Evolutionary conservation across 2,329 filamentous ascomycete species (phyloP).

Genomic region (Calonectria hongkongensis): DNA sequence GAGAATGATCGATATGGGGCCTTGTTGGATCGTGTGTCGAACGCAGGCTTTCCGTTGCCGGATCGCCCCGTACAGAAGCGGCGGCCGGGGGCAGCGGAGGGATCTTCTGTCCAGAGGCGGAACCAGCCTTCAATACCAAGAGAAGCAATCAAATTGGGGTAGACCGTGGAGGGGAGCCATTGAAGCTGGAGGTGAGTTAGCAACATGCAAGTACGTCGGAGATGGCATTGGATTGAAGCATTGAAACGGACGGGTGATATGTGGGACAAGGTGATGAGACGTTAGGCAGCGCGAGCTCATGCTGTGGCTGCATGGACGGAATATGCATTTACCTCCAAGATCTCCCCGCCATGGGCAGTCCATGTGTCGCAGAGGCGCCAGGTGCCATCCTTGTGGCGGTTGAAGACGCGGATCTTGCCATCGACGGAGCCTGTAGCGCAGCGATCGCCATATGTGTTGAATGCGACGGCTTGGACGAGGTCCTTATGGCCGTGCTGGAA

Average conservation of each 20-base stretch:
- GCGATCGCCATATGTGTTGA: conserved; percentile 94
- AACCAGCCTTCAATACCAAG: conserved; percentile 93
- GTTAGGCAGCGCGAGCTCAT: conserved; percentile 28
- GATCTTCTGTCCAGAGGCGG: conserved; percentile 95
- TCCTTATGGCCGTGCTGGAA: conserved; percentile 86
- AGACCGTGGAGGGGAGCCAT: conserved; percentile 94
- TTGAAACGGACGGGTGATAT: conserved; percentile 23
- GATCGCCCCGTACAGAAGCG: conserved; percentile 82
- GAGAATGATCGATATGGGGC: conserved; percentile 86
- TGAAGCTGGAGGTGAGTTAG: conserved; percentile 77
- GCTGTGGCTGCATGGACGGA: conserved; percentile 52
- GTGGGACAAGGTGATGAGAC: background rate
- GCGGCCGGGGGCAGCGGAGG: conserved; percentile 84
- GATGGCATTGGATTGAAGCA: conserved; percentile 35
- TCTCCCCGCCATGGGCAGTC: conserved; percentile 92
- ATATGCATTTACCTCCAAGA: conserved; percentile 81
- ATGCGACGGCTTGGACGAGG: conserved; percentile 88
- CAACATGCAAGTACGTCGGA: conserved; percentile 39
- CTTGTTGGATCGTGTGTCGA: conserved; percentile 74
- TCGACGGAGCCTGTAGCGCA: conserved; percentile 94
- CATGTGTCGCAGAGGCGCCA: conserved; percentile 92
- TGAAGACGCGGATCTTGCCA: conserved; percentile 94
- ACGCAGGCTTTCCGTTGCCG: conserved; percentile 69
- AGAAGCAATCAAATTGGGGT: conserved; percentile 88
- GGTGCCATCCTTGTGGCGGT: conserved; percentile 83